Conservation (phyloP, 345 rosid genomes). For the Anastatica hierochuntica region DNA sequence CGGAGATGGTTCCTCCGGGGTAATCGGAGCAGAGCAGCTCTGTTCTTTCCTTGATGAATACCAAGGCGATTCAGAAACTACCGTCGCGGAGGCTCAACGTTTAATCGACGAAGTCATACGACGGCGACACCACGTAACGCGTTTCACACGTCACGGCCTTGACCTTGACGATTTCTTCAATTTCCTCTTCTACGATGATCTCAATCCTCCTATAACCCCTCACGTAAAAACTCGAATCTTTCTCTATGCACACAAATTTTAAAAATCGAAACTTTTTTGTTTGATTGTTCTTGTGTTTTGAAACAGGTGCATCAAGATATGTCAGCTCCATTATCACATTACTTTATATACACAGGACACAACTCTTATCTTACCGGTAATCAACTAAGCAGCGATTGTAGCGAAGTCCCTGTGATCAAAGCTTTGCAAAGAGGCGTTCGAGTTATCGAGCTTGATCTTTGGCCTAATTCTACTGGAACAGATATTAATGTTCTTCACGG, state of each 20-base stretch:
- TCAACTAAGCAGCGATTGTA: conserved; percentile 92
- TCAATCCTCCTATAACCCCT: conserved; percentile 38
- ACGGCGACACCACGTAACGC: conserved; percentile 31
- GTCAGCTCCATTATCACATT: conserved; percentile 84
- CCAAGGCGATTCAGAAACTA: conserved; percentile 37
- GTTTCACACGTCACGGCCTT: conserved; percentile 34
- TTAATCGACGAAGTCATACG: conserved; percentile 42
- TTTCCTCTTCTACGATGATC: conserved; percentile 26
- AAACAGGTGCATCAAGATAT: conserved; percentile 83
- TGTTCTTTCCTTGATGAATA: conserved; percentile 44
- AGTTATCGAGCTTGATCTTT: conserved; percentile 86
- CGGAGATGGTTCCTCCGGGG: conserved; percentile 28
- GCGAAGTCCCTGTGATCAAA: conserved; percentile 73
- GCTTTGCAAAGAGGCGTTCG: conserved; percentile 76
- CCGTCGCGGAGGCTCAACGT: conserved; percentile 46
- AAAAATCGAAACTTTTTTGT: background rate
- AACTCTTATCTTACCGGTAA: conserved; percentile 95
- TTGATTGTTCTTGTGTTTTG: background rate
- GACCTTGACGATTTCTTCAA: conserved; percentile 44
- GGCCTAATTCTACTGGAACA: conserved; percentile 75
- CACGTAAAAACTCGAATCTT: conserved; percentile 16
- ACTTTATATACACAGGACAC: conserved; percentile 90
- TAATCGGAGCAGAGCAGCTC: conserved; percentile 44
- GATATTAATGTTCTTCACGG: conserved; percentile 88
- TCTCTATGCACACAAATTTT: background rate